Evolutionary conservation across 768 basidiomycete species (phyloP).

Genomic region (Mycena indigotica): DNA sequence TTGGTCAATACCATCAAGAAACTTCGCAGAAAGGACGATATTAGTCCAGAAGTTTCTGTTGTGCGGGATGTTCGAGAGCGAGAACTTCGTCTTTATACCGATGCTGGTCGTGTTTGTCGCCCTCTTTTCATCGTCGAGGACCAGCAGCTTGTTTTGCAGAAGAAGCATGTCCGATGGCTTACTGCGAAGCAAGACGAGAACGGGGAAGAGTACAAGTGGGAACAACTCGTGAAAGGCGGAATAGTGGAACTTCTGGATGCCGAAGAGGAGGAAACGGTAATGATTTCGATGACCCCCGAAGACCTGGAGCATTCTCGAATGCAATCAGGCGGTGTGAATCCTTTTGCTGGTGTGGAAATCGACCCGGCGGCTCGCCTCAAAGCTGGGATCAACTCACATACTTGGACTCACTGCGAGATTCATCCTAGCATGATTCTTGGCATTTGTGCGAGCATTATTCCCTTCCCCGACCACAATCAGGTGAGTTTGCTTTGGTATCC

Average conservation of each 20-base stretch:
- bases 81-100: constrained; percentile 92
- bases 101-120: constrained; percentile 95
- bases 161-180: constrained; percentile 81
- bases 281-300: constrained; percentile 99
- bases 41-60: constrained; percentile 94
- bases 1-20: constrained; percentile 92
- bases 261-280: constrained; percentile 98
- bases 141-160: constrained; percentile 80
- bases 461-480: constrained; percentile 99
- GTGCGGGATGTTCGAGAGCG: constrained; percentile 97
- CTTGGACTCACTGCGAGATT: constrained; percentile 99
- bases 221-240: constrained; percentile 80
- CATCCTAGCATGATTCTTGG: constrained; percentile 99
- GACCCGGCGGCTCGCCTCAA: constrained; percentile 91
- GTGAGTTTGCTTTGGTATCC: constrained; percentile 53
- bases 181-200: constrained; percentile 59
- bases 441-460: constrained; percentile 98
- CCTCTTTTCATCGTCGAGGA: constrained; percentile 96
- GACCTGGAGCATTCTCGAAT: constrained; percentile 86
- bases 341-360: constrained; percentile 63
- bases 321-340: constrained; percentile 60
- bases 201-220: constrained; percentile 78
- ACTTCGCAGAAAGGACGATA: constrained; percentile 90
- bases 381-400: constrained; percentile 80
- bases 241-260: constrained; percentile 95